These are phyloP conservation scores for Lentinula guzmanii DNA, from an alignment of 768 basidiomycete species.

Conservation along the genomic window DNA sequence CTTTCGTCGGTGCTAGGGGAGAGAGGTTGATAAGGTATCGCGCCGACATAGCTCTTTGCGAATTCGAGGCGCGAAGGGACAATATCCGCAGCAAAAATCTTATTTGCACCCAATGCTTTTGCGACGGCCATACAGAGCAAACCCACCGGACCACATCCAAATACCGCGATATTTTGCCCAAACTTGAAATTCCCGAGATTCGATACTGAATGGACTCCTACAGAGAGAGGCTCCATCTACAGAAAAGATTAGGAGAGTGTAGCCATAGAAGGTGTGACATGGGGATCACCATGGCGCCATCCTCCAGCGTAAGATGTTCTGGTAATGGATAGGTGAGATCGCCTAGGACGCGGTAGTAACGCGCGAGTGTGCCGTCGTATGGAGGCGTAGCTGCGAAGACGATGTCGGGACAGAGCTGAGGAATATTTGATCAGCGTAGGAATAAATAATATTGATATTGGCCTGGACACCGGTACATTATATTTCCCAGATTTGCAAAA, in stretches of 20 bases:
- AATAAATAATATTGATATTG: background rate
- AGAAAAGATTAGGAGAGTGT: background rate
- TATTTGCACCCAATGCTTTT: slow-evolving; percentile 82
- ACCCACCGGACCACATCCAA: slow-evolving; percentile 85
- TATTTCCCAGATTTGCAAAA: slow-evolving; percentile 81
- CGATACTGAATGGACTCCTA: slow-evolving; percentile 83
- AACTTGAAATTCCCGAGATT: slow-evolving; percentile 69
- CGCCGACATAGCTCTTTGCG: slow-evolving; percentile 79
- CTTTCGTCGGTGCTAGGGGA: slow-evolving; percentile 57
- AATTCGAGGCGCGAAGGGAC: slow-evolving; percentile 74
- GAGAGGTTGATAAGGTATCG: slow-evolving; percentile 65
- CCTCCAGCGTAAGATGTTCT: slow-evolving; percentile 79
- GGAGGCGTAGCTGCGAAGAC: slow-evolving; percentile 93
- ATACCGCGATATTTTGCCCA: slow-evolving; percentile 73
- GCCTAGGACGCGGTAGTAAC: slow-evolving; percentile 82
- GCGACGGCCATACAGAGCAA: slow-evolving; percentile 94
- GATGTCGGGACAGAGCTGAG: slow-evolving; percentile 78
- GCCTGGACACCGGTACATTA: slow-evolving; percentile 42
- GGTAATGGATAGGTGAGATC: slow-evolving; percentile 84
- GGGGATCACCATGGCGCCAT: slow-evolving; percentile 80
- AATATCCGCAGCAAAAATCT: slow-evolving; percentile 83
- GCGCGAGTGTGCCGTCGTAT: slow-evolving; percentile 80
- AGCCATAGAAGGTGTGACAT: background rate
- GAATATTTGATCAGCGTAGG: background rate
- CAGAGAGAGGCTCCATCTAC: slow-evolving; percentile 92